phyloP scores from a whole-genome alignment of 1,139 yeast species.

The Magnusiomyces starmeri region DNA sequence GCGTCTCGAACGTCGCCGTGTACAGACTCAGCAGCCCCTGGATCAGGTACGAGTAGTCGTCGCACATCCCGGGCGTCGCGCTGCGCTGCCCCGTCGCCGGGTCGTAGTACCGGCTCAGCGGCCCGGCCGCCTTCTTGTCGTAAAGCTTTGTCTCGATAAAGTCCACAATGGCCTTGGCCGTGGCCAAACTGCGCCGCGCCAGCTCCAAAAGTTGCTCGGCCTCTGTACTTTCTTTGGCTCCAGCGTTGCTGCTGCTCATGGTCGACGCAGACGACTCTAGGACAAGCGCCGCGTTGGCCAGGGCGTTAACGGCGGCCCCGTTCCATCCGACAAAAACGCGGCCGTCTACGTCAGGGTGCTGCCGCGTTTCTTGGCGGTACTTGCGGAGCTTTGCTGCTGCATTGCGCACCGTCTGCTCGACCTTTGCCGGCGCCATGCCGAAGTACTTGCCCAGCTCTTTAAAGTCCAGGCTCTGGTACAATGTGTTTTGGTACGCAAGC shows the following conservation, averaged over 20 bases:
- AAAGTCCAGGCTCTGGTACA: slow-evolving; percentile 19
- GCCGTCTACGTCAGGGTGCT: slow-evolving; percentile 30
- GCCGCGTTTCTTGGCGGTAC: slow-evolving; percentile 27
- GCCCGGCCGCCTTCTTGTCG: slow-evolving; percentile 18
- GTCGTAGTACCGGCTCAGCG: slow-evolving; percentile 20
- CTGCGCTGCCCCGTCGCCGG: slow-evolving; percentile 6
- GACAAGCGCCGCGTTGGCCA: slow-evolving; percentile 30
- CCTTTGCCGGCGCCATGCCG: slow-evolving; percentile 26
- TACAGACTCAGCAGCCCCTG: slow-evolving; percentile 34
- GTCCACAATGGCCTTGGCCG: slow-evolving; percentile 28
- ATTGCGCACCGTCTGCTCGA: slow-evolving; percentile 21
- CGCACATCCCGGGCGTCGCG: slow-evolving; percentile 29
- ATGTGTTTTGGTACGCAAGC: slow-evolving; percentile 31
- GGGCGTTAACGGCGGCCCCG: slow-evolving; percentile 34
- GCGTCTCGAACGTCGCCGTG: slow-evolving; percentile 29
- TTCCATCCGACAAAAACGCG: slow-evolving; percentile 36
- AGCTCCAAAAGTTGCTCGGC: slow-evolving; percentile 1
- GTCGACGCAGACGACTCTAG: slow-evolving; percentile 10
- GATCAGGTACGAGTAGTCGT: slow-evolving; percentile 35
- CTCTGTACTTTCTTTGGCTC: slow-evolving; percentile 1
- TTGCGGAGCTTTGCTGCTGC: slow-evolving; percentile 22
- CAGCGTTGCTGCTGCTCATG: neutral
- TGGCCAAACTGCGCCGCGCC: slow-evolving; percentile 22
- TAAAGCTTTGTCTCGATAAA: slow-evolving; percentile 24
- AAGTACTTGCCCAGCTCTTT: slow-evolving; percentile 32